A percentile compares a stretch with the other conserved stretches of the same genome.
These are phyloP conservation scores for Silene vulgaris DNA, from an alignment of 179 eudicot species.

Conservation along the genomic window DNA sequence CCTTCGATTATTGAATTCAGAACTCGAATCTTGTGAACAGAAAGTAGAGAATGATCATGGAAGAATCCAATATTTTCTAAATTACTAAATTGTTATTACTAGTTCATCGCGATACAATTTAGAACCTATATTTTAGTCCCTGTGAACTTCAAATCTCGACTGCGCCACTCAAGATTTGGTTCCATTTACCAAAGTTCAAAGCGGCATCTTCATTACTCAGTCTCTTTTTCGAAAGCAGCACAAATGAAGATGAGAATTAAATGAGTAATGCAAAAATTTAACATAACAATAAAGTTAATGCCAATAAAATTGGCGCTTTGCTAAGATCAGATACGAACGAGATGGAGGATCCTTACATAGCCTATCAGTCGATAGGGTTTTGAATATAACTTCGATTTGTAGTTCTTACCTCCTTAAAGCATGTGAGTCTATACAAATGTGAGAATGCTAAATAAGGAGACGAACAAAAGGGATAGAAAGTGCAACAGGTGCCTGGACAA, in stretches of 20 bases:
- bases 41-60: neutral
- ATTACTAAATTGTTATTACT: neutral
- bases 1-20: neutral
- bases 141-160: no score
- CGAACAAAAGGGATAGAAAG: neutral
- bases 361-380: neutral
- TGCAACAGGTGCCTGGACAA: constrained; percentile 15
- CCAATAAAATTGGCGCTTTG: neutral
- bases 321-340: neutral
- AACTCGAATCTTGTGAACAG: neutral
- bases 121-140: no score
- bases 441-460: neutral
- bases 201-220: no score
- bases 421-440: constrained; percentile 7
- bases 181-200: no score
- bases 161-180: no score
- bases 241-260: no score
- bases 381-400: neutral
- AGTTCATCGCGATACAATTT: no score
- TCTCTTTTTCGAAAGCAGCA: no score
- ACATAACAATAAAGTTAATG: neutral
- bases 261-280: no score
- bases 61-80: neutral
- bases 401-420: neutral
- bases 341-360: neutral